Evolutionary conservation across 352 stramenopile genomes (phyloP).

Genomic region (Phytophthora ohioensis): DNA sequence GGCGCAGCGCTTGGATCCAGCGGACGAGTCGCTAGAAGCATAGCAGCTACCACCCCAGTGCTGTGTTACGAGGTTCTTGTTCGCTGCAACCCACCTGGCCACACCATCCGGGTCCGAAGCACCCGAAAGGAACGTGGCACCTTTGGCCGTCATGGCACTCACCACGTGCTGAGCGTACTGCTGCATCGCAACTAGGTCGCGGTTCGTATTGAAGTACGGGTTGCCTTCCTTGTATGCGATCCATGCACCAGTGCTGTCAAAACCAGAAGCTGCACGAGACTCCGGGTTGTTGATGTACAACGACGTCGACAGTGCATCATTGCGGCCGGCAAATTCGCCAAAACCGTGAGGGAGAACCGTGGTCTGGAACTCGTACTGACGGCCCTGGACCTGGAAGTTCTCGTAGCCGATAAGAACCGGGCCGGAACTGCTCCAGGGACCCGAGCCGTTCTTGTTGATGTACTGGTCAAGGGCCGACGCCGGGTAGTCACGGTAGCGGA

Average conservation of each 20-base stretch:
- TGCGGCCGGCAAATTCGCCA: slow-evolving; percentile 34
- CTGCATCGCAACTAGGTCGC: slow-evolving; percentile 70
- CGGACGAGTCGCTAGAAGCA: slow-evolving; percentile 51
- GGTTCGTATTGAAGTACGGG: slow-evolving; percentile 49
- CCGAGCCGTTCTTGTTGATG: slow-evolving; percentile 49
- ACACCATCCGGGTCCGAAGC: slow-evolving; percentile 39
- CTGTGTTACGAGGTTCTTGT: slow-evolving; percentile 44
- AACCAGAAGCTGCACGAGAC: slow-evolving; percentile 52
- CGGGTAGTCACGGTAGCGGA: slow-evolving; percentile 43
- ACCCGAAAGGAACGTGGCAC: slow-evolving; percentile 60
- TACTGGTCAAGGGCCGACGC: slow-evolving; percentile 63
- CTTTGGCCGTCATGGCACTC: slow-evolving; percentile 41
- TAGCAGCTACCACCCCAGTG: slow-evolving; percentile 84
- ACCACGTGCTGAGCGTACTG: slow-evolving; percentile 55
- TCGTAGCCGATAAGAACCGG: slow-evolving; percentile 71
- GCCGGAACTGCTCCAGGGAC: slow-evolving; percentile 52
- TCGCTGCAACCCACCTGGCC: slow-evolving; percentile 50
- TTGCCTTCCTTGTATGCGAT: slow-evolving; percentile 46
- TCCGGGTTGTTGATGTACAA: slow-evolving; percentile 78
- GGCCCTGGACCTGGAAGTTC: slow-evolving; percentile 59
- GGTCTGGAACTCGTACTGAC: slow-evolving; percentile 70
- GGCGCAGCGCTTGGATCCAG: slow-evolving; percentile 58
- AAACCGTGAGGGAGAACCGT: slow-evolving; percentile 62
- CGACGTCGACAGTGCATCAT: slow-evolving; percentile 50
- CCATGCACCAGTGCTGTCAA: slow-evolving; percentile 54